Conservation (phyloP, 2,329 filamentous ascomycete genomes). For the Neodidymelliopsis sp. region DNA sequence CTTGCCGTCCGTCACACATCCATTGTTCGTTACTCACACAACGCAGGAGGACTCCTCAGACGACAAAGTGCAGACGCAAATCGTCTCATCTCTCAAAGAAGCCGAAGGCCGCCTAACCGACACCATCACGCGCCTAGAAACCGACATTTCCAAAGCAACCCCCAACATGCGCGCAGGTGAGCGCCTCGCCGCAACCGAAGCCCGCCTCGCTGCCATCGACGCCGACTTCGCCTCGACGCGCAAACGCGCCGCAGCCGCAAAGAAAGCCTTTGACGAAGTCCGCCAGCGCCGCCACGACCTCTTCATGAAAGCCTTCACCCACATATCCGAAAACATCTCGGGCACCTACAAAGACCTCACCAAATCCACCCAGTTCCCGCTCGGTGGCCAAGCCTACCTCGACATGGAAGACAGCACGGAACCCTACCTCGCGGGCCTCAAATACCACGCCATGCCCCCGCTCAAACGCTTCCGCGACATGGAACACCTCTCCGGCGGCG, state of each 20-base stretch:
- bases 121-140: constrained; percentile 74
- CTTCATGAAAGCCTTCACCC: constrained; percentile 93
- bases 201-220: constrained; percentile 82
- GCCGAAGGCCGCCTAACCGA: constrained; percentile 80
- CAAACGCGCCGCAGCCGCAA: constrained; percentile 73
- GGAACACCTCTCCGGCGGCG: constrained; percentile 95
- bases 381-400: constrained; percentile 88
- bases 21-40: constrained; percentile 18
- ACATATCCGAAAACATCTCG: constrained; percentile 94
- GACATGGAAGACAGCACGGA: constrained; percentile 97
- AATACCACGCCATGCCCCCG: constrained; percentile 98
- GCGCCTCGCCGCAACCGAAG: constrained; percentile 84
- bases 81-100: constrained; percentile 29
- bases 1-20: neutral
- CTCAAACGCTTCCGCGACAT: constrained; percentile 98
- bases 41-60: constrained; percentile 71
- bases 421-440: constrained; percentile 93
- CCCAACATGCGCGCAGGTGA: constrained; percentile 97
- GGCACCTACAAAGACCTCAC: constrained; percentile 96
- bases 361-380: constrained; percentile 84
- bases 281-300: constrained; percentile 85
- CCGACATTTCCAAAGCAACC: constrained; percentile 90
- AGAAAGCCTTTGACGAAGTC: constrained; percentile 82
- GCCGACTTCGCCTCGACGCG: constrained; percentile 89
- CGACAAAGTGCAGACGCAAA: constrained; percentile 29